These are phyloP conservation scores for Podila minutissima DNA, from an alignment of 192 early-diverging fungal species.

Conservation along the genomic window DNA sequence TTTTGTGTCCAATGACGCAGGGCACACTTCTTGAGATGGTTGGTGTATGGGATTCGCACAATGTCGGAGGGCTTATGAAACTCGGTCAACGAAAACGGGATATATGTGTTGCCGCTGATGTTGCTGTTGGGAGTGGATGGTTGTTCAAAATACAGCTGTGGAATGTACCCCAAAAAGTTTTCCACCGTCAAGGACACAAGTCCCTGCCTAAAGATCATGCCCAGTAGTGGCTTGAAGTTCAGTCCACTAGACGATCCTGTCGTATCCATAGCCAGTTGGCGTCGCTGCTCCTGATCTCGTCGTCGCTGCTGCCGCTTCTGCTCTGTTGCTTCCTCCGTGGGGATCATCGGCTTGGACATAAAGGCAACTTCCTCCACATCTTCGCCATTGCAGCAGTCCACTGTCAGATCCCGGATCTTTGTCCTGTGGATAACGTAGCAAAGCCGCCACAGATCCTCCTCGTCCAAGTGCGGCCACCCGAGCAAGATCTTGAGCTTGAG, in stretches of 20 bases:
- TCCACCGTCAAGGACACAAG: constrained; percentile 24
- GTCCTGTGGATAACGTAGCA: constrained; percentile 11
- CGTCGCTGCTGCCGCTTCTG: too few species aligned
- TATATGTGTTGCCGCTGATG: neutral
- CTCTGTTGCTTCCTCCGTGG: neutral
- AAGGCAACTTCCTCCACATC: neutral
- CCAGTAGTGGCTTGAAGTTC: constrained; percentile 22
- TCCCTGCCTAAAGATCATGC: constrained; percentile 22
- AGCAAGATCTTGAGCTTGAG: constrained; percentile 17
- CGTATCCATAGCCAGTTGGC: neutral
- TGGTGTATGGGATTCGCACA: neutral
- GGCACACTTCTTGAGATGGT: neutral
- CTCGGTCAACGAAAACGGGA: neutral
- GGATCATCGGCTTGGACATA: neutral
- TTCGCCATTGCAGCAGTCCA: constrained; percentile 20
- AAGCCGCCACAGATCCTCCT: constrained; percentile 32
- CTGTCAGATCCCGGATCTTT: constrained; percentile 14
- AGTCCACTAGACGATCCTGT: constrained; percentile 4
- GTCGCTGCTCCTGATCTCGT: neutral
- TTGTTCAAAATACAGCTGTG: neutral
- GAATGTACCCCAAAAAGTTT: constrained; percentile 16
- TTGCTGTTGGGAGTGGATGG: neutral
- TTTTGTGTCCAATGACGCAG: neutral
- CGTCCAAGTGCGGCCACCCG: constrained; percentile 9
- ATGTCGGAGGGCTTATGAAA: neutral